These are phyloP conservation scores for Epichloe gansuensis DNA, from an alignment of 2,329 filamentous ascomycete genomes.

Conservation along the genomic window DNA sequence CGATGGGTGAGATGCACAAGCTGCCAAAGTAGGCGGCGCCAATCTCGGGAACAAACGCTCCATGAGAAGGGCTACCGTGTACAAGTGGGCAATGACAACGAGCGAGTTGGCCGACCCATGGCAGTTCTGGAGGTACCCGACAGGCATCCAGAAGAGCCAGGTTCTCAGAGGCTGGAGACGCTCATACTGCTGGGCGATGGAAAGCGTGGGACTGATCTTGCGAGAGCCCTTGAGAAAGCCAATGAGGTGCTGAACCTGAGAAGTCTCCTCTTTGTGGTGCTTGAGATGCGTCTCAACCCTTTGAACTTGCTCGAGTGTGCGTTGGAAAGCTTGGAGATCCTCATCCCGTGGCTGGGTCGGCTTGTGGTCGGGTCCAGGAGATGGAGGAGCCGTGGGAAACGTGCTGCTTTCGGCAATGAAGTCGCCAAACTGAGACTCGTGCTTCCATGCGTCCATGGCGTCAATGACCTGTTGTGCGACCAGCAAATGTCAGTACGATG, in stretches of 20 bases:
- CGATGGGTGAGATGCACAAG: constrained; percentile 67
- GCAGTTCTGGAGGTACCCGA: constrained; percentile 67
- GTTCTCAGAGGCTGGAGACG: constrained; percentile 77
- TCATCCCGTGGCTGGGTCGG: constrained; percentile 55
- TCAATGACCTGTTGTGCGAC: constrained; percentile 56
- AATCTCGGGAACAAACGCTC: constrained; percentile 89
- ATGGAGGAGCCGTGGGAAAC: constrained; percentile 54
- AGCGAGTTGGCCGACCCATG: constrained; percentile 66
- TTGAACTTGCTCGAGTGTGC: constrained; percentile 53
- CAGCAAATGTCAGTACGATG: not conserved
- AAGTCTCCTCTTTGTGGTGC: constrained; percentile 56
- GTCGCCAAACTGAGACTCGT: constrained; percentile 75
- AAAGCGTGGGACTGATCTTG: constrained; percentile 56
- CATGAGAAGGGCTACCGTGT: constrained; percentile 75
- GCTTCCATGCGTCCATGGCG: constrained; percentile 84
- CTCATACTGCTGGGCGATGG: constrained; percentile 76
- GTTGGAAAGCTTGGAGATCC: constrained; percentile 55
- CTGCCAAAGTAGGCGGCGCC: constrained; percentile 80
- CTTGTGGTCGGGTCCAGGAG: constrained; percentile 48
- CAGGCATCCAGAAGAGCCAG: constrained; percentile 94
- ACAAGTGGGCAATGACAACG: constrained; percentile 81
- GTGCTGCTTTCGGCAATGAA: constrained; percentile 72
- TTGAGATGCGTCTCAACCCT: constrained; percentile 57
- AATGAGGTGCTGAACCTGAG: constrained; percentile 56
- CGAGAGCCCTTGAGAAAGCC: constrained; percentile 61